A percentile compares a stretch with the other conserved stretches of the same genome.
Evolutionary conservation across 31 red algal genomes (phyloP).

Genomic region (Odonthalia washingtoniensis): DNA sequence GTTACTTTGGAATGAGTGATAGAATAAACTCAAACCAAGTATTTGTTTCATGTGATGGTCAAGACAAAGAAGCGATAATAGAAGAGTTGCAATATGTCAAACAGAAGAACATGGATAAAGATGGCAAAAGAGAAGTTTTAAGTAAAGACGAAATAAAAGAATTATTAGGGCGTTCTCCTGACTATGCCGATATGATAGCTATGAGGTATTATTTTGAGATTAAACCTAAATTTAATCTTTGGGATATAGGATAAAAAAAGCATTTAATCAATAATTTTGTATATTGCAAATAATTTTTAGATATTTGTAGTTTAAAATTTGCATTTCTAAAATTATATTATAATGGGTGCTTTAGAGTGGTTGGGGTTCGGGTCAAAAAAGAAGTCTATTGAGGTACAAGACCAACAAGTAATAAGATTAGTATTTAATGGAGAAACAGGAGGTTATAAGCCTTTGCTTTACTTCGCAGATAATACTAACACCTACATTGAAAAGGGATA

Average conservation of each 20-base stretch:
- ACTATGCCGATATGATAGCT: background rate
- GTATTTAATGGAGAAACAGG: background rate
- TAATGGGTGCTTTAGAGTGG: conserved; percentile 19
- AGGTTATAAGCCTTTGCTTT: background rate
- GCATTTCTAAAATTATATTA: conserved; percentile 7
- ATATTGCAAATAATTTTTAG: too few species aligned
- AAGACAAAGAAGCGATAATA: background rate
- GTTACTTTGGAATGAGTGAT: background rate
- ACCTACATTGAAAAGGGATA: background rate
- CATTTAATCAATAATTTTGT: too few species aligned
- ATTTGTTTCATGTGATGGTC: background rate
- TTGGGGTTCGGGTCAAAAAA: background rate
- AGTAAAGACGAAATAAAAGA: conserved; percentile 2
- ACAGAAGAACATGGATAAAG: background rate
- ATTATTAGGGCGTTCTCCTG: conserved; percentile 3
- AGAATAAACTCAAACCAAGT: background rate
- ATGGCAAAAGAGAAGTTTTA: background rate
- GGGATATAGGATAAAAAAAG: too few species aligned
- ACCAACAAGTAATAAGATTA: background rate
- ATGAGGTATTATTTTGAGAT: conserved; percentile 1
- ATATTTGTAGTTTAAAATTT: background rate
- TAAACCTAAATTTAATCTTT: background rate
- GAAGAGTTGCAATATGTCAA: background rate
- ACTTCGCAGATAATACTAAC: background rate
- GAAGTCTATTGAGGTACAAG: background rate